phyloP scores from a whole-genome alignment of 1,284 basidiomycete genomes.

The Cutaneotrichosporon mucoides region DNA sequence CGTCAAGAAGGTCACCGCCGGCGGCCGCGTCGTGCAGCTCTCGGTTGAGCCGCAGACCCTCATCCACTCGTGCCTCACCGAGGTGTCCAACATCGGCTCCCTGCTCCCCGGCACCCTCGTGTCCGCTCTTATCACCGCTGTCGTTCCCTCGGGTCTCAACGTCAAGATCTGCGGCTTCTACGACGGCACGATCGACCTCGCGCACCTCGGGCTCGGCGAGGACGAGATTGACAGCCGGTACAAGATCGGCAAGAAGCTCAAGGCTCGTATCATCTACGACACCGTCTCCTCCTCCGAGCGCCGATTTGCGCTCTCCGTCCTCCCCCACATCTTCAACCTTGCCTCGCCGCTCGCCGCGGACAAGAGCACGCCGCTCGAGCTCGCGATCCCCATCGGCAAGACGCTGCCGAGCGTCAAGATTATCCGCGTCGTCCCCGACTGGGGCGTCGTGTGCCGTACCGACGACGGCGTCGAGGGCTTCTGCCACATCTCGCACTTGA shows the following conservation, averaged over 20 bases:
- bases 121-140: conserved; percentile 76
- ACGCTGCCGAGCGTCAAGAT: conserved; percentile 69
- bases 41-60: conserved; percentile 53
- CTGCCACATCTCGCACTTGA: conserved; percentile 90
- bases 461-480: conserved; percentile 68
- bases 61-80: conserved; percentile 57
- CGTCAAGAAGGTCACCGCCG: conserved; percentile 59
- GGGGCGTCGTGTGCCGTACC: conserved; percentile 70
- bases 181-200: conserved; percentile 81
- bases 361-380: conserved; percentile 50
- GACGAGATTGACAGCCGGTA: conserved; percentile 55
- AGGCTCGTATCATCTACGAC: conserved; percentile 81
- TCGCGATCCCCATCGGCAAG: conserved; percentile 68
- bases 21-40: conserved; percentile 43
- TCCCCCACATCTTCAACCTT: conserved; percentile 67
- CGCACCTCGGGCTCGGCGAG: conserved; percentile 61
- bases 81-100: conserved; percentile 73
- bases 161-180: conserved; percentile 91
- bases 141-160: conserved; percentile 74
- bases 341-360: conserved; percentile 42
- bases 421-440: conserved; percentile 68
- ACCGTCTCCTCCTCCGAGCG: conserved; percentile 65
- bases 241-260: conserved; percentile 81
- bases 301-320: conserved; percentile 72
- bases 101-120: conserved; percentile 83